A percentile compares a stretch with the other conserved stretches of the same genome.
Conservation (phyloP, 2,329 filamentous ascomycete genomes). For the Chrysosporium keratinophilum region DNA sequence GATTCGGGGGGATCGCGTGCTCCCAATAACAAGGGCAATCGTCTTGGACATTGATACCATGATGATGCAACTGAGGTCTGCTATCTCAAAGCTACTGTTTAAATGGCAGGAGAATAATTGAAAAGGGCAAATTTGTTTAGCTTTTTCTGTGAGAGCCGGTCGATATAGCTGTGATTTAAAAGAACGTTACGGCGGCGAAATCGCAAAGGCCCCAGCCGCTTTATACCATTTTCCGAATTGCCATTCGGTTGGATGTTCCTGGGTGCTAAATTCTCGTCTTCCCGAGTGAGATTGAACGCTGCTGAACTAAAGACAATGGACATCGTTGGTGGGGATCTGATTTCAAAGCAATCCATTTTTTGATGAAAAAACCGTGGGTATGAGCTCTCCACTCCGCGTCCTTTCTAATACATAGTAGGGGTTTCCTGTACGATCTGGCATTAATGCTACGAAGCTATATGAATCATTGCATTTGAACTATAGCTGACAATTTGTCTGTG, state of each 20-base stretch:
- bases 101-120: background rate
- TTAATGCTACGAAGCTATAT: too few species aligned
- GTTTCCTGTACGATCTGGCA: too few species aligned
- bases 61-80: background rate
- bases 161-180: too few species aligned
- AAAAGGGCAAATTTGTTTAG: background rate
- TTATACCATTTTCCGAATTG: too few species aligned
- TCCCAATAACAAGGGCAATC: conserved; percentile 31
- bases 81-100: background rate
- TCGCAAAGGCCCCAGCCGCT: too few species aligned
- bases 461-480: too few species aligned
- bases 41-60: conserved; percentile 14
- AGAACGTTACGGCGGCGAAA: too few species aligned
- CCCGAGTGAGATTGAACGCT: background rate
- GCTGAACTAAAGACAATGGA: background rate
- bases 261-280: too few species aligned
- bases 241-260: background rate
- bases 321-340: background rate
- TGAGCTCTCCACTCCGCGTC: background rate
- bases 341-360: background rate
- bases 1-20: conserved; percentile 28
- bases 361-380: background rate
- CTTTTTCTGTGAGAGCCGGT: background rate
- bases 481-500: too few species aligned
- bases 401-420: too few species aligned